phyloP scores from a whole-genome alignment of 1,284 basidiomycete genomes.

The Uromyces viciae-fabae region DNA sequence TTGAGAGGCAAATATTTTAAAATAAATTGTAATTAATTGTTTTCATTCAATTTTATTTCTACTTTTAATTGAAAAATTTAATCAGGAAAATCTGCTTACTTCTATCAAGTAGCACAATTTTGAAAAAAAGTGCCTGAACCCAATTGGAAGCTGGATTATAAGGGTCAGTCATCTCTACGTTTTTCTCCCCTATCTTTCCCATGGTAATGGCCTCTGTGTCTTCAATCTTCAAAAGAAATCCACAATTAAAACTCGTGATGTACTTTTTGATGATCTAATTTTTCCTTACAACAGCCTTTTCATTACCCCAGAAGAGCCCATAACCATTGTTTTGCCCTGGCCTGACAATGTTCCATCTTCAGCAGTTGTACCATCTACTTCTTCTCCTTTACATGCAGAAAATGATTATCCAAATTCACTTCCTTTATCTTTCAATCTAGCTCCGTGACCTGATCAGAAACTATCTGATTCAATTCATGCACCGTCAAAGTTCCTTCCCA shows the following conservation, averaged over 20 bases:
- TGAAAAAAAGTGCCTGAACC: slow-evolving; percentile 18
- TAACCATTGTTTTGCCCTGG: neutral
- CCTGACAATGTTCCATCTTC: neutral
- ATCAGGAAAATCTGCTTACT: neutral
- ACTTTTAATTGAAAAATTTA: neutral
- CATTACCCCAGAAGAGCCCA: neutral
- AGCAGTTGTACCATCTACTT: neutral
- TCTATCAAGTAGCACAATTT: neutral
- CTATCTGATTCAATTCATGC: no score
- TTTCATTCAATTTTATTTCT: neutral
- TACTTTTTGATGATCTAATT: neutral
- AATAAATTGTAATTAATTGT: no score
- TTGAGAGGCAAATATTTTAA: no score
- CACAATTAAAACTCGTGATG: neutral
- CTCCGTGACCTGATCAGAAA: no score
- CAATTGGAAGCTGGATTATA: neutral
- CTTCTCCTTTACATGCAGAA: no score
- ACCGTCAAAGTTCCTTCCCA: no score
- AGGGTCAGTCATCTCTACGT: neutral
- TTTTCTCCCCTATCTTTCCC: neutral
- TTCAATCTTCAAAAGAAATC: neutral
- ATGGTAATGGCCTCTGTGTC: neutral
- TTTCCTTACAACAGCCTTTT: neutral
- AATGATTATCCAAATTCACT: no score
- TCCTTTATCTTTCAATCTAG: no score